Evolutionary conservation across 805 yeast species (phyloP).

Genomic region (Ogataea degrootiae): DNA sequence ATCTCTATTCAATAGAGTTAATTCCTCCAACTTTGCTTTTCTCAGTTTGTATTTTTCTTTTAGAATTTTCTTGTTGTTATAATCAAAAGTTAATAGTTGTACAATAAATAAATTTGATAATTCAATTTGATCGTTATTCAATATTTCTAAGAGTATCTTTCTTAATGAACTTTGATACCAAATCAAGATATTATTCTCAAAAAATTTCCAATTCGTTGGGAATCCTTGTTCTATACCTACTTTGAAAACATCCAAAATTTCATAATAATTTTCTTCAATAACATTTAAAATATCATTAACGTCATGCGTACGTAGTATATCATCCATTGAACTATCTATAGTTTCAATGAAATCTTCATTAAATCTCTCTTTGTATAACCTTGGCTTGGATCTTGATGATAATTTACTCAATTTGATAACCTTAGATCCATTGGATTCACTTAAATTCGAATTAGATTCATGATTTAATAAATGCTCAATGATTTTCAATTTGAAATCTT

Average conservation of each 20-base stretch:
- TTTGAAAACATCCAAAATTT: slow-evolving; percentile 66
- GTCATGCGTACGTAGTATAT: slow-evolving; percentile 52
- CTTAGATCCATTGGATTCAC: slow-evolving; percentile 6
- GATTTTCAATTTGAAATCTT: slow-evolving; percentile 53
- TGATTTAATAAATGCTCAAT: slow-evolving; percentile 8
- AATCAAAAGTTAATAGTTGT: slow-evolving; percentile 71
- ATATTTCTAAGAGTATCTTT: slow-evolving; percentile 55
- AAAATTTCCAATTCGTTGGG: slow-evolving; percentile 73
- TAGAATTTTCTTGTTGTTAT: slow-evolving; percentile 55
- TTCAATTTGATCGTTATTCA: slow-evolving; percentile 33
- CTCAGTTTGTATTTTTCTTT: slow-evolving; percentile 44
- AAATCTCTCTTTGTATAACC: slow-evolving; percentile 63
- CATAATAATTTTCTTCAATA: slow-evolving; percentile 71
- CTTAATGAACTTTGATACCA: slow-evolving; percentile 68
- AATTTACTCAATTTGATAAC: slow-evolving; percentile 28
- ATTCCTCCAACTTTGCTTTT: slow-evolving; percentile 42
- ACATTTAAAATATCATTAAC: slow-evolving; percentile 53
- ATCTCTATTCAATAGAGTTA: slow-evolving; percentile 50
- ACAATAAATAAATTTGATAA: slow-evolving; percentile 72
- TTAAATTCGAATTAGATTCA: slow-evolving; percentile 6
- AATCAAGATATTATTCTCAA: slow-evolving; percentile 47
- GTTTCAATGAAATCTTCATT: slow-evolving; percentile 53
- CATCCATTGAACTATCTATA: slow-evolving; percentile 61
- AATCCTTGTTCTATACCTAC: slow-evolving; percentile 53
- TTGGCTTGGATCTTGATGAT: slow-evolving; percentile 38